Evolutionary conservation across 257 asterid species (phyloP), one percentile per base, ranked within the genome.

Genomic region (Scutellaria barbata): DNA sequence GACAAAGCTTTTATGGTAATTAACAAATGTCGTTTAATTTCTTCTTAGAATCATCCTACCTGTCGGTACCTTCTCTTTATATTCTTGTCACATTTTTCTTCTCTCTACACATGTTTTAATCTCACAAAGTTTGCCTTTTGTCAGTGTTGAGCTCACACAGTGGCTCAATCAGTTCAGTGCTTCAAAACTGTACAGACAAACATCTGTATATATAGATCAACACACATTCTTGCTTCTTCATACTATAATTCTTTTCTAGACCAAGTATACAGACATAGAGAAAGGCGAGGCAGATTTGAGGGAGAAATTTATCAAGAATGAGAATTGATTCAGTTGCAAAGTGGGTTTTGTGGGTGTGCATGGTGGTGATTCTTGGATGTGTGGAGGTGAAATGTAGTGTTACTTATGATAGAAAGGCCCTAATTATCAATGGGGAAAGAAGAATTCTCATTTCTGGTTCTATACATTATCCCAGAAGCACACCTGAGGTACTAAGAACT

Each of bases 391-490:
- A 78, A 45, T 80, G 88, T n/a, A 73, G 84, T 71, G 96, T 92
- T 33, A 88, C 71, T 64, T 92, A 92, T 79, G 98, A 92, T 65
- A 85, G 83, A 73, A 90, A 85, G 66, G 91, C 96, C 74, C 80
- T 92, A n/a, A 80, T 86, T n/a, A 89, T 92, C 62, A 88, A 92
- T 81, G 98, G 96, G 48, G 87, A 89, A 39, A 86, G 96, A 75
- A 88, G 96, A 76, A 82, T 92, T 75, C 96, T 92, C 80, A 63
- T 92, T 42, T 92, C 96, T 81, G 98, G 98, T 50, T 89, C 98
- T 50, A 88, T 92, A 66, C 98, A 92, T 84, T 89, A 92, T 69
- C 89, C 98, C 59, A 86, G 98, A 85, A 92, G 98, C 86, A 90
- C 98, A 6, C 96, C 98, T 9, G 92, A 92, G 89, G 98, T 86